A percentile compares a stretch with the other conserved stretches of the same genome.
These are phyloP conservation scores for Phytophthora macrochlamydospora DNA, from an alignment of 352 stramenopile genomes.

Conservation along the genomic window DNA sequence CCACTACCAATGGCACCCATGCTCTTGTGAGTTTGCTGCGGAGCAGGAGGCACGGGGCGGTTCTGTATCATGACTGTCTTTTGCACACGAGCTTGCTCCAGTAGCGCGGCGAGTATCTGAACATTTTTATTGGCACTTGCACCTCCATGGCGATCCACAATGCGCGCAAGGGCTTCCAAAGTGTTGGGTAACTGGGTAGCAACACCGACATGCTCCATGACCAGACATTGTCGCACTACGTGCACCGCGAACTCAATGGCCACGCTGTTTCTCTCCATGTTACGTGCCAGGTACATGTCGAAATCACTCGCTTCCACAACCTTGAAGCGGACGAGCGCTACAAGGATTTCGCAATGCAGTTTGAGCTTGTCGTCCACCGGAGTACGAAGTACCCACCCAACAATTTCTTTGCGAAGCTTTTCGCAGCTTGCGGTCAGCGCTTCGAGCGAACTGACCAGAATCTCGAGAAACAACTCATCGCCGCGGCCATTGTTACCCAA, in stretches of 20 bases:
- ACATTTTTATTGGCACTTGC: conserved; percentile 85
- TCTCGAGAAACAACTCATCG: conserved; percentile 95
- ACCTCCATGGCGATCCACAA: conserved; percentile 82
- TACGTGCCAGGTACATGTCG: conserved; percentile 94
- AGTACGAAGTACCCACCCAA: conserved; percentile 94
- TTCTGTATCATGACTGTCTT: conserved; percentile 36
- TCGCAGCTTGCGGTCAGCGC: conserved; percentile 92
- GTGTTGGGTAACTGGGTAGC: conserved; percentile 93
- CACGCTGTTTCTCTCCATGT: conserved; percentile 94
- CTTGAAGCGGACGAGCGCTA: conserved; percentile 95
- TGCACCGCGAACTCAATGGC: conserved; percentile 97
- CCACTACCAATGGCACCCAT: conserved; percentile 66
- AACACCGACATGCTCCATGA: conserved; percentile 93
- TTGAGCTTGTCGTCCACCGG: conserved; percentile 95
- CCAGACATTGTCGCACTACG: conserved; percentile 92
- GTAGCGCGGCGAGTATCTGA: conserved; percentile 76
- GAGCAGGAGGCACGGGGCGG: conserved; percentile 20
- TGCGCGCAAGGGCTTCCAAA: conserved; percentile 89
- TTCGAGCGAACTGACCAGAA: conserved; percentile 94
- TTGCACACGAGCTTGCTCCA: conserved; percentile 81
- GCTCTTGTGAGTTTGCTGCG: conserved; percentile 41
- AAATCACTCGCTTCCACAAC: conserved; percentile 94
- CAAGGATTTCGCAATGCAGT: conserved; percentile 95
- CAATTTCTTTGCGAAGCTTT: conserved; percentile 94
- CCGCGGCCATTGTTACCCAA: conserved; percentile 78